These are phyloP conservation scores for Sistotremastrum niveocremeum DNA, from an alignment of 768 basidiomycete species.

Conservation along the genomic window DNA sequence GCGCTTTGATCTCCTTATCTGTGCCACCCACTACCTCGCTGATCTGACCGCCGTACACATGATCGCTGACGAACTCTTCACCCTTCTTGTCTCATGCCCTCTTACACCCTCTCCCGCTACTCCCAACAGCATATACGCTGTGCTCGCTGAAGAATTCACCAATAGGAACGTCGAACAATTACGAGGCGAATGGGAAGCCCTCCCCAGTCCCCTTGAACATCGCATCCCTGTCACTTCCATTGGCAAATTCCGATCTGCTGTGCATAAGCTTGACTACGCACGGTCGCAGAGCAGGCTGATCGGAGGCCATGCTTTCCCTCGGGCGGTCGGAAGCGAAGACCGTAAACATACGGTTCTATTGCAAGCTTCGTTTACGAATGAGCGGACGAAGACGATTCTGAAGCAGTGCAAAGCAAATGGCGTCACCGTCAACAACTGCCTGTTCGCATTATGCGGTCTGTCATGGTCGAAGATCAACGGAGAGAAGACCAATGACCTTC, in stretches of 20 bases:
- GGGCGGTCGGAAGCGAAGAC: conserved; percentile 26
- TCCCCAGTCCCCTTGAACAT: conserved; percentile 38
- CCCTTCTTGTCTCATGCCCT: conserved; percentile 24
- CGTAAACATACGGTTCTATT: conserved; percentile 48
- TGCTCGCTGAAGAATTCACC: too few species aligned
- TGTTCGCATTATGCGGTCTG: conserved; percentile 65
- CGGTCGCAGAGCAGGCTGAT: conserved; percentile 25
- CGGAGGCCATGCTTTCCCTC: conserved; percentile 61
- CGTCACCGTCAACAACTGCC: conserved; percentile 60
- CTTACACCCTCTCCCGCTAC: too few species aligned
- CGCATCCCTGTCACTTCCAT: conserved; percentile 24
- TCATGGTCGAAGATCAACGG: conserved; percentile 49
- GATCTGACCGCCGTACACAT: conserved; percentile 81
- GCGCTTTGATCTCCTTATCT: conserved; percentile 50
- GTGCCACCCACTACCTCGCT: conserved; percentile 69
- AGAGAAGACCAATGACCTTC: conserved; percentile 14
- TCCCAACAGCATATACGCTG: too few species aligned
- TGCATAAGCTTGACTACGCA: conserved; percentile 41
- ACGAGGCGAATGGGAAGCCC: conserved; percentile 2
- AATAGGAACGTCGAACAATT: too few species aligned
- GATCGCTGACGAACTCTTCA: conserved; percentile 71
- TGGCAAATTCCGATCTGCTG: conserved; percentile 30
- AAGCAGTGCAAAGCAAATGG: conserved; percentile 56
- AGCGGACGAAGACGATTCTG: conserved; percentile 50
- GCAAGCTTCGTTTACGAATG: conserved; percentile 42